phyloP scores from a whole-genome alignment of 2,329 filamentous ascomycete genomes.

The Ilyonectria robusta region DNA sequence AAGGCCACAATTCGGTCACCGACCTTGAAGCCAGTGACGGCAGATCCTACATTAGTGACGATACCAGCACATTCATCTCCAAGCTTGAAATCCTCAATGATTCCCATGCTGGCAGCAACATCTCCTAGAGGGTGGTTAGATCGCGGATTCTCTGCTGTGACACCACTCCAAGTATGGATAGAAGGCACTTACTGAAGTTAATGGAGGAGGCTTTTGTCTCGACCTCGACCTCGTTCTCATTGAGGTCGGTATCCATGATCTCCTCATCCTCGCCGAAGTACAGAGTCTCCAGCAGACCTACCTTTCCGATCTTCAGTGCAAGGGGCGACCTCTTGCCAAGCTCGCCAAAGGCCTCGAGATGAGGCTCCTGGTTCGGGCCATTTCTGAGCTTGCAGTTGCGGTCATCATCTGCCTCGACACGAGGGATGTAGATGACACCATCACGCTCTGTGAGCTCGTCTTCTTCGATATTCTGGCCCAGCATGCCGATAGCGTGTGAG shows the following conservation, averaged over 20 bases:
- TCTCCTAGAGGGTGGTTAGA: conserved; percentile 31
- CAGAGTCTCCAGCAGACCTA: conserved; percentile 30
- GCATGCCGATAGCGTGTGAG: conserved; percentile 32
- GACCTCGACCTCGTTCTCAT: conserved; percentile 26
- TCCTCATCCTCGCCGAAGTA: conserved; percentile 29
- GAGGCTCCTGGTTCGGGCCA: conserved; percentile 43
- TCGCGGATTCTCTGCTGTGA: conserved; percentile 12
- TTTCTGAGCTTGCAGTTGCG: conserved; percentile 44
- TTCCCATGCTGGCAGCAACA: conserved; percentile 44
- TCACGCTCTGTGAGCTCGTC: conserved; percentile 43
- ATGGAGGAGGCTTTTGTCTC: conserved; percentile 28
- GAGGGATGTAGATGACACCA: conserved; percentile 42
- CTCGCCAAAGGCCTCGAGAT: conserved; percentile 24
- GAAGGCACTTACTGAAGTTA: conserved; percentile 35
- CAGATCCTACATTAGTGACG: conserved; percentile 30
- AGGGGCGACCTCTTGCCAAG: conserved; percentile 20
- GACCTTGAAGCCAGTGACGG: conserved; percentile 21
- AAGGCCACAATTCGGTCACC: conserved; percentile 25
- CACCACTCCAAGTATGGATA: conserved; percentile 8
- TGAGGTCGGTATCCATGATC: conserved; percentile 24
- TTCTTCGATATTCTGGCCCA: conserved; percentile 36
- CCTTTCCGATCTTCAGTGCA: conserved; percentile 29
- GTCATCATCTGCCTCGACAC: conserved; percentile 41
- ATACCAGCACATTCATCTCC: conserved; percentile 40
- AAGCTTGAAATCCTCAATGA: conserved; percentile 45